Evolutionary conservation across 345 rosid genomes (phyloP), one percentile per base, ranked within the genome.

Genomic region (Camelina neglecta): DNA sequence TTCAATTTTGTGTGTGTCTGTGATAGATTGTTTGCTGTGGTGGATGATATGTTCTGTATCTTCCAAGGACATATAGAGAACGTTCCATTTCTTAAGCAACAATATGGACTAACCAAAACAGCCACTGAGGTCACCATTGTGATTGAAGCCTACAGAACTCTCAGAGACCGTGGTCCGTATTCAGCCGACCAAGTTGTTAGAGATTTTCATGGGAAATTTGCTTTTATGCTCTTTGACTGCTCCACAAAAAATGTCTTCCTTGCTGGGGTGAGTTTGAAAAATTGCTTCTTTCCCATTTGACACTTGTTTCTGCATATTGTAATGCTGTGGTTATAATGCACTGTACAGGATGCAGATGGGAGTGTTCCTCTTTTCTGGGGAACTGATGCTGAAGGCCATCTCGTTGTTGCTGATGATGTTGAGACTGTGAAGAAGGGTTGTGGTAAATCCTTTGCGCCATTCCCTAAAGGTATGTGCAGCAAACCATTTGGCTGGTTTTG

Each of bases 21-120:
- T 16, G 13, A 61, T 0, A 95, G 99, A 76, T 82, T 95, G 68
- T 93, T 95, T 78, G 97, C 93, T 0, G 98, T 89, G 65, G 90
- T 85, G 73, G 98, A 96, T 53, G 97, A 96, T 77, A 89, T 96
- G 70, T 96, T 93, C 93, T 96, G 96, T 79, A 60, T 93, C 79
- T 91, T 96, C 84, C 90, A 89, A 88, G 99, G 98, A 76, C 92
- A 93, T 79, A 85, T 96, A 64, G 90, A 91, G 75, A 96, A 96
- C 68, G 74, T 96, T 80, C 86, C 90, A 16, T 74, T 78, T 55
- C 95, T 93, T 53, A 96, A 89, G 84, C 99, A 96, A 75, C 99
- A 91, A 69, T 96, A 96, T 80, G 99, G 97, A 64, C 79, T 96
- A 24, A 88, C 73, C 78, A 96, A 93, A 82, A 78, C 95, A 8